These are phyloP conservation scores for Talaromyces nanjingensis DNA, from an alignment of 495 filamentous ascomycete genomes.

Conservation along the genomic window DNA sequence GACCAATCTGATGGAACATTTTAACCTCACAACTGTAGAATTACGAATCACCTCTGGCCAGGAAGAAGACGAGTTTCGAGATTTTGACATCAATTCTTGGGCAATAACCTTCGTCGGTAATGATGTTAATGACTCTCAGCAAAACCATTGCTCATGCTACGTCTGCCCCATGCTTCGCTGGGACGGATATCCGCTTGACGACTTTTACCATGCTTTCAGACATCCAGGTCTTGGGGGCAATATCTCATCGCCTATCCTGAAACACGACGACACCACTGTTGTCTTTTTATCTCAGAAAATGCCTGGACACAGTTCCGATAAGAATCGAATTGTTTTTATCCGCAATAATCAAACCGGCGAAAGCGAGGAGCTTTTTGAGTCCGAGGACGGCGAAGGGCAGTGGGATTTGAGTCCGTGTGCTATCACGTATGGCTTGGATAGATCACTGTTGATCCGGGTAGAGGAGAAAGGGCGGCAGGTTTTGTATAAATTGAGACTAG, in stretches of 20 bases:
- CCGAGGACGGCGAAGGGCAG: constrained; percentile 49
- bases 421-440: constrained; percentile 60
- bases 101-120: too few relatives aligned
- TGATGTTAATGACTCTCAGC: too few relatives aligned
- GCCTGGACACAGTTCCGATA: constrained; percentile 84
- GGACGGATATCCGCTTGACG: too few relatives aligned
- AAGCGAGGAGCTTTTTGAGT: constrained; percentile 54
- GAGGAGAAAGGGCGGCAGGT: constrained; percentile 58
- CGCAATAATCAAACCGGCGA: constrained; percentile 48
- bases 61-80: too few relatives aligned
- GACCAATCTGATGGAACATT: too few relatives aligned
- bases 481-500: constrained; percentile 54
- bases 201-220: too few relatives aligned
- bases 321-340: constrained; percentile 67
- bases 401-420: constrained; percentile 65
- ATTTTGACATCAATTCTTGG: too few relatives aligned
- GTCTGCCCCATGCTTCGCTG: too few relatives aligned
- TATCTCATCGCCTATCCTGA: constrained; percentile 65
- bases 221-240: constrained; percentile 65
- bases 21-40: too few relatives aligned
- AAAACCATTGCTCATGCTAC: too few relatives aligned
- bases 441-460: constrained; percentile 59
- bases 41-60: too few relatives aligned
- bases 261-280: constrained; percentile 60
- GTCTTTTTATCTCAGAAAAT: constrained; percentile 74